Evolutionary conservation across 164 flowering plant species (phyloP), one percentile per base, ranked within the genome.

Genomic region (Hamamelis virginiana): DNA sequence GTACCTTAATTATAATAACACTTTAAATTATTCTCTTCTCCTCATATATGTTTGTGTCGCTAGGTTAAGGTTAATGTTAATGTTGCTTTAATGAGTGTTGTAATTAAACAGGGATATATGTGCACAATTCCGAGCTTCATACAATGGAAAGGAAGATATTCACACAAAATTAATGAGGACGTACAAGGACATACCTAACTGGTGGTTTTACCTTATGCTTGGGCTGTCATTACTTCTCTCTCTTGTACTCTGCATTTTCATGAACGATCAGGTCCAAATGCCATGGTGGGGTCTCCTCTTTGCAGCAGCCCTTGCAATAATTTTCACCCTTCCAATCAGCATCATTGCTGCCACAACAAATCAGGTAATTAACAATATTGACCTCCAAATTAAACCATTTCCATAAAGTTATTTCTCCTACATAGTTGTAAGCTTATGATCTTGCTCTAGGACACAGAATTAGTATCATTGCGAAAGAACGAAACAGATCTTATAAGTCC

Each of bases 141-240:
- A 59, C 38, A 16, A 26, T 1, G 76, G 68, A 13, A 86, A 86
- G 71, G 72, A 52, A 15, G 97, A 90, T 62, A 83, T 92, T 18
- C 97, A 90, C 77, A 83, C 97, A 0, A 92, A 66, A 69, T 67
- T 92, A 47, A 92, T 92, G 97, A 86, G 50, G 79, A 86, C 78
- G 23, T 89, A 88, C 73, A 69, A 73, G 70, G 85, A 84, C 74
- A 86, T 89, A 41, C 97, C 98, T 0, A 25, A 41, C 23, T 86
- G 90, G 97, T 89, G 97, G 97, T 91, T 91, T 51, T 58, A 84
- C 65, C 5, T 70, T 8, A 19, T 86, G 74, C 90, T 86, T 64
- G 72, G 3, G 0, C 66, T 55, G 19, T 72, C 94, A 0, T 6
- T 93, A 11, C 22, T 55, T 23, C 45, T 69, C 50, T 62, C 66